Evolutionary conservation across 129 eudicot species (phyloP).

Genomic region (Helichrysum umbraculigerum): DNA sequence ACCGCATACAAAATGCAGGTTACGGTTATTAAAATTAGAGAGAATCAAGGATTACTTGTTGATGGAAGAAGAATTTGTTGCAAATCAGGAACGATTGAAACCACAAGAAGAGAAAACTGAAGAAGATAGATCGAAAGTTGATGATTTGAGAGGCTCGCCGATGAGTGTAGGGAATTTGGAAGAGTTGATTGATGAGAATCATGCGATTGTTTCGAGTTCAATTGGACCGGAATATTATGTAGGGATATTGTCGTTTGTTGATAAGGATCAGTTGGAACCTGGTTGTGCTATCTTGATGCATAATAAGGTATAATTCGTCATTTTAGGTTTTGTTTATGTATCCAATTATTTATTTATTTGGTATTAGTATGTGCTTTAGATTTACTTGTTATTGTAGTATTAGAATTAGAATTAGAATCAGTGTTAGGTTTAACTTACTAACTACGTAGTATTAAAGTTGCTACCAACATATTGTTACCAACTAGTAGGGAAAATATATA

Average conservation of each 20-base stretch:
- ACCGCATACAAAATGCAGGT: conserved; percentile 78
- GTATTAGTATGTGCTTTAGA: not conserved
- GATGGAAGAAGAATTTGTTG: conserved; percentile 95
- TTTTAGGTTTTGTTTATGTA: not conserved
- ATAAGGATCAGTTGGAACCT: conserved; percentile 94
- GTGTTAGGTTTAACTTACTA: too few relatives aligned
- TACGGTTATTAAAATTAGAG: conserved; percentile 70
- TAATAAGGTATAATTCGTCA: conserved; percentile 57
- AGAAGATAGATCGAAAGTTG: conserved; percentile 88
- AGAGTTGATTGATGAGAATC: conserved; percentile 97
- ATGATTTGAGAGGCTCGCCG: conserved; percentile 86
- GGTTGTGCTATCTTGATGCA: conserved; percentile 95
- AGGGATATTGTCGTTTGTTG: conserved; percentile 82
- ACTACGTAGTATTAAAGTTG: too few relatives aligned
- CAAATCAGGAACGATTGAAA: conserved; percentile 88
- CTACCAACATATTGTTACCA: too few relatives aligned
- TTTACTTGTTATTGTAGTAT: not conserved
- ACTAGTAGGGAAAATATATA: too few relatives aligned
- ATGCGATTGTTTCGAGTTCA: conserved; percentile 89
- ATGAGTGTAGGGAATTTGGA: conserved; percentile 97
- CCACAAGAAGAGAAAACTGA: conserved; percentile 96
- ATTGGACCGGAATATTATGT: conserved; percentile 98
- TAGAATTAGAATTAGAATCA: too few relatives aligned
- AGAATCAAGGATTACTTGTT: conserved; percentile 80
- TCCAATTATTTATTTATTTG: too few relatives aligned